Evolutionary conservation across 306 rosid genomes (phyloP).

Genomic region (Gastrolobium villosum): DNA sequence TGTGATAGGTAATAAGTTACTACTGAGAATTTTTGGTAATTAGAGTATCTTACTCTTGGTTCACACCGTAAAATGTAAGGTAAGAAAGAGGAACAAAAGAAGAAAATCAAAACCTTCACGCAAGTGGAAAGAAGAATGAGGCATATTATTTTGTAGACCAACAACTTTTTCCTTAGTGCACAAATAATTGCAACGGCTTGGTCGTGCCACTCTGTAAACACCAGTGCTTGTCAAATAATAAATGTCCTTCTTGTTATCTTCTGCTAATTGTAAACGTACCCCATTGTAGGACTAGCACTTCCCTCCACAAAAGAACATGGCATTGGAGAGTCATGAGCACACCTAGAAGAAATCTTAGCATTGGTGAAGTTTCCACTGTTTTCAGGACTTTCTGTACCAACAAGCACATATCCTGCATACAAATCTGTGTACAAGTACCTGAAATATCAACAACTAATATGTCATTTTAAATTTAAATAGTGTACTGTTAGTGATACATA

Average conservation of each 20-base stretch:
- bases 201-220: constrained; percentile 46
- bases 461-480: too few species aligned
- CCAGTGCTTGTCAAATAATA: constrained; percentile 45
- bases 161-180: constrained; percentile 39
- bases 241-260: constrained; percentile 49
- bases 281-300: constrained; percentile 37
- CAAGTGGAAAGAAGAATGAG: not conserved
- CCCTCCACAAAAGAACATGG: constrained; percentile 42
- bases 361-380: constrained; percentile 47
- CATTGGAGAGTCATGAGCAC: constrained; percentile 52
- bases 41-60: too few species aligned
- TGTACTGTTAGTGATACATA: too few species aligned
- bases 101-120: not conserved
- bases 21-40: too few species aligned
- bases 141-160: not conserved
- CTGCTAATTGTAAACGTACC: constrained; percentile 46
- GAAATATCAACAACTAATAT: not conserved
- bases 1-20: too few species aligned
- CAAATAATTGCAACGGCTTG: constrained; percentile 49
- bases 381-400: constrained; percentile 47
- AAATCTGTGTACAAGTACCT: constrained; percentile 54
- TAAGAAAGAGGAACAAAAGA: not conserved
- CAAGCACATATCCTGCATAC: constrained; percentile 25
- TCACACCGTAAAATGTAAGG: constrained; percentile 2
- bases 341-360: constrained; percentile 37